Base-by-base conservation (phyloP, 106 monocot species). In the Vanilla planifolia region DNA sequence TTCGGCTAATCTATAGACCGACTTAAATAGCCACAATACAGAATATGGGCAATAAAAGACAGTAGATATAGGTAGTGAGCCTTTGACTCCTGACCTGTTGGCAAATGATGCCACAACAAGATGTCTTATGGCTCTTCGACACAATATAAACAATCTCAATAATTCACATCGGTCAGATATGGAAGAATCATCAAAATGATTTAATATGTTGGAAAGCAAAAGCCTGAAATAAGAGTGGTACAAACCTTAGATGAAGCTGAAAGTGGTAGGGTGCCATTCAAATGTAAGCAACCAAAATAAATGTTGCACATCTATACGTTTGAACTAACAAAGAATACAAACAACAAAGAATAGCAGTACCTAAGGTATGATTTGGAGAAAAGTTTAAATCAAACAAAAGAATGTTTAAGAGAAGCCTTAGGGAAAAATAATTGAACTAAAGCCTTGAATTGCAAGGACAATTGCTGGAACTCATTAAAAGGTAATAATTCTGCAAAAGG, bases 61-160 rank as follows among this genome's bases (percentile, higher is more conserved):
- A 33, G 44, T 15, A 35, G 52, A 64, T 26, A 63, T 36, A 26
- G 46, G 39, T 44, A 37, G 58, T 46, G 66, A 69, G 29, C 42
- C 27, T 43, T 48, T 69, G n/a, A 37, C 44, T 29, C 21, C 59
- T 33, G 17, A 52, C 45, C 48, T 51, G 24, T 67, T 63, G 3
- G 75, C 70, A 65, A 48, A 35, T 41, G 51, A 70, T 59, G 65
- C 44, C 22, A 67, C 43, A 25, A 79, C 43, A 29, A 96, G 63
- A 67, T 57, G 69, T 74, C 68, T 96, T 77, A 96, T 70, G 16
- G 79, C 64, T 68, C 79, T 84, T 35, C 96, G 87, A 35, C 96
- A 96, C 27, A 79, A 81, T 15, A 85, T 16, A 67, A 96, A 82
- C 41, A 96, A 68, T 15, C 55, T 76, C 8, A 91, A 76, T 14